Percentiles rank a stretch among this genome's conserved stretches.
phyloP scores from a whole-genome alignment of 2,329 filamentous ascomycete genomes.

The Penicillium sp. region DNA sequence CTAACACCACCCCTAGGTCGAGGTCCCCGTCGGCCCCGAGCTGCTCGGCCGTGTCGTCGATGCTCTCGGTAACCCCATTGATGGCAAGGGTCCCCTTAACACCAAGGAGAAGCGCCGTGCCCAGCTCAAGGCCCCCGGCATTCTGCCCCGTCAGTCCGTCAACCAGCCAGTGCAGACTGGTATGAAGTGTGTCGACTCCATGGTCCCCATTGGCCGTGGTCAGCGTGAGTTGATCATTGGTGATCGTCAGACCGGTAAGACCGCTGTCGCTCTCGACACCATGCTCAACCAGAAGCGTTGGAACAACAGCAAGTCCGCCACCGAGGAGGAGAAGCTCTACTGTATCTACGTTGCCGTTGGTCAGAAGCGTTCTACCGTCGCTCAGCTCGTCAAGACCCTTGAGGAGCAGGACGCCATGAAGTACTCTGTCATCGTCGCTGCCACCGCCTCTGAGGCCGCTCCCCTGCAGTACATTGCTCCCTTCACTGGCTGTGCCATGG shows the following conservation, averaged over 20 bases:
- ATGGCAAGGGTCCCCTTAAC: constrained; percentile 97
- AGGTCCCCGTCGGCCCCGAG: constrained; percentile 89
- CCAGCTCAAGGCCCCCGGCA: constrained; percentile 98
- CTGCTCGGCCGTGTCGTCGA: constrained; percentile 98
- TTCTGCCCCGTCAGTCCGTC: constrained; percentile 95
- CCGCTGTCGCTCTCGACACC: constrained; percentile 93
- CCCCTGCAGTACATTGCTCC: constrained; percentile 92
- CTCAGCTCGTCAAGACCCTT: constrained; percentile 98
- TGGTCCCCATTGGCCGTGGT: constrained; percentile 99
- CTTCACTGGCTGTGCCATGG: constrained; percentile 73
- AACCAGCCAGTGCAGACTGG: constrained; percentile 98
- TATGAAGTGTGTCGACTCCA: constrained; percentile 98
- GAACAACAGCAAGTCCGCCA: constrained; percentile 75
- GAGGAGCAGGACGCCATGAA: constrained; percentile 99
- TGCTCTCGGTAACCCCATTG: constrained; percentile 97
- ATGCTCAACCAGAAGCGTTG: constrained; percentile 99
- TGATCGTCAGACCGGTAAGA: constrained; percentile 99
- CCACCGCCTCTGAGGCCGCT: constrained; percentile 95
- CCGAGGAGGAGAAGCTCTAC: constrained; percentile 99
- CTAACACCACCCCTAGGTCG: constrained; percentile 63
- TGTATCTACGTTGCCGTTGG: constrained; percentile 98
- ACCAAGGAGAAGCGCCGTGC: constrained; percentile 90
- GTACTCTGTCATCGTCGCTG: constrained; percentile 90
- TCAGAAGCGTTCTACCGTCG: constrained; percentile 99
- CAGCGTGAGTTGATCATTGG: constrained; percentile 99